Conservation (phyloP, 768 basidiomycete species). For the Tricholoma hemisulphureum region DNA sequence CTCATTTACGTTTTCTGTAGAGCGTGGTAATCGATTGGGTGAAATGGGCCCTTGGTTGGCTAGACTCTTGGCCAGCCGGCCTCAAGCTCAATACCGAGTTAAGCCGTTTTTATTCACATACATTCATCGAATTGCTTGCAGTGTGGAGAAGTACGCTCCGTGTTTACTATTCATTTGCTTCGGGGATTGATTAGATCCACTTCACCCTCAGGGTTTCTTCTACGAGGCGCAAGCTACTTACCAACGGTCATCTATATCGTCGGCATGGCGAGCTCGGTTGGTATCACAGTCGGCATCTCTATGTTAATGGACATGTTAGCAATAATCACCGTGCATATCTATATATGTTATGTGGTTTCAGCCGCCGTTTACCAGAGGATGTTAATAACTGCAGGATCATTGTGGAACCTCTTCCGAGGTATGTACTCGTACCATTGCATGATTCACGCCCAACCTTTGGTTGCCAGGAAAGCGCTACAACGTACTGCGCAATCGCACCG, state of each 20-base stretch:
- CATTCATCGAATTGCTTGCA: constrained; percentile 61
- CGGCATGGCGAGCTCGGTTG: constrained; percentile 41
- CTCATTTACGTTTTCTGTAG: constrained; percentile 19
- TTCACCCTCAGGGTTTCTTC: constrained; percentile 24
- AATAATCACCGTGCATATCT: constrained; percentile 69
- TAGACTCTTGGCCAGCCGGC: constrained; percentile 95
- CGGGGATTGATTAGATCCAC: neutral
- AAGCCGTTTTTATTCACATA: constrained; percentile 78
- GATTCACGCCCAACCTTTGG: neutral
- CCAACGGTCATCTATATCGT: constrained; percentile 31
- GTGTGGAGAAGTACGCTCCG: constrained; percentile 70
- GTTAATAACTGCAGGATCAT: constrained; percentile 54
- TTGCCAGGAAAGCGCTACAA: constrained; percentile 82
- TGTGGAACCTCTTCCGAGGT: constrained; percentile 95
- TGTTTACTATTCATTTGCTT: neutral
- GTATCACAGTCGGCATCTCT: constrained; percentile 67
- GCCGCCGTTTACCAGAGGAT: constrained; percentile 60
- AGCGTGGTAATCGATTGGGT: constrained; percentile 46
- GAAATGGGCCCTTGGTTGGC: constrained; percentile 65
- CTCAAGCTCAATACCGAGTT: constrained; percentile 95
- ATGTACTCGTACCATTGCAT: neutral
- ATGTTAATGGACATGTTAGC: constrained; percentile 64
- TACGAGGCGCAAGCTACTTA: constrained; percentile 25
- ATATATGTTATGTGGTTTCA: constrained; percentile 64
- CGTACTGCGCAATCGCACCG: constrained; percentile 80